A percentile compares a stretch with the other conserved stretches of the same genome.
Evolutionary conservation across 352 stramenopile species (phyloP).

Genomic region (Phytophthora kernoviae): DNA sequence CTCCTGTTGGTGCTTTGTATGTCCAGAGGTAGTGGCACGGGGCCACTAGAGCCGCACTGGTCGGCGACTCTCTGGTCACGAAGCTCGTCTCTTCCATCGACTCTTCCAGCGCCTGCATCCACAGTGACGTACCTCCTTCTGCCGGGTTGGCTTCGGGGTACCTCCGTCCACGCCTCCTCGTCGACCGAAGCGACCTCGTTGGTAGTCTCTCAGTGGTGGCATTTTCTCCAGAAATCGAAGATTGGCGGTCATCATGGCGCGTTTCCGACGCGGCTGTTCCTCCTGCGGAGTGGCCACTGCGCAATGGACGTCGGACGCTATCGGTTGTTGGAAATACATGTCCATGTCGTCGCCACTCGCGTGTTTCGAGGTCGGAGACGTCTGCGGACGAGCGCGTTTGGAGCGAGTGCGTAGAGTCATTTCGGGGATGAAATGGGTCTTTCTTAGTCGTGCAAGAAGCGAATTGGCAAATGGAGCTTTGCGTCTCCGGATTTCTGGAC

Average conservation of each 20-base stretch:
- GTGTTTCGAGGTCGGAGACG: conserved; percentile 23
- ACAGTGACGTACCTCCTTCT: conserved; percentile 31
- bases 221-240: conserved; percentile 76
- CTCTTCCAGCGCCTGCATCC: conserved; percentile 69
- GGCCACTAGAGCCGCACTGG: conserved; percentile 48
- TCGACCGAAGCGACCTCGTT: conserved; percentile 59
- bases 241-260: conserved; percentile 57
- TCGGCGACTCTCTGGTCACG: conserved; percentile 46
- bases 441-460: conserved; percentile 6
- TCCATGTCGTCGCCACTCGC: conserved; percentile 20
- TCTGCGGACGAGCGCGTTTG: conserved; percentile 30
- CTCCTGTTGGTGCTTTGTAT: conserved; percentile 9
- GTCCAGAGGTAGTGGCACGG: conserved; percentile 23
- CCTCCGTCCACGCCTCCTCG: conserved; percentile 71
- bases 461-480: conserved; percentile 10
- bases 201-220: conserved; percentile 60
- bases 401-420: conserved; percentile 26
- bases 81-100: conserved; percentile 78
- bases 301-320: conserved; percentile 10
- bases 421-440: conserved; percentile 7
- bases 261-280: conserved; percentile 48
- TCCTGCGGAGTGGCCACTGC: conserved; percentile 2
- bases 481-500: conserved; percentile 4
- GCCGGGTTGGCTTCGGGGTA: conserved; percentile 10
- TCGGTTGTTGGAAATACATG: conserved; percentile 16